Evolutionary conservation across 495 filamentous ascomycete species (phyloP), one percentile per base, ranked within the genome.

Genomic region (Talaromyces adpressus): DNA sequence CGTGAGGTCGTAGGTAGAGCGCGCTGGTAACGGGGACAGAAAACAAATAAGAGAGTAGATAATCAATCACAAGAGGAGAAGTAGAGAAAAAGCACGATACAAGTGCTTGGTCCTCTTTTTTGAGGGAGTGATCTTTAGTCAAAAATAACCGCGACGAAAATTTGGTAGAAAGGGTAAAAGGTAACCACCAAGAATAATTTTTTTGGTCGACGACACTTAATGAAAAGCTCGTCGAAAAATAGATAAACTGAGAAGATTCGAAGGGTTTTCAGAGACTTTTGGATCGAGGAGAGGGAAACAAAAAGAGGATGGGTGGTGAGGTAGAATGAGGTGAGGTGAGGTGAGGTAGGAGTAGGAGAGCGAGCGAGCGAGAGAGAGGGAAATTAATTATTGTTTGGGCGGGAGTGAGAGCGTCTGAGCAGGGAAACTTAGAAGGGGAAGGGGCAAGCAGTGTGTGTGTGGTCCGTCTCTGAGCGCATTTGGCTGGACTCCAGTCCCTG

Each of bases 171-270:
- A 63, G 45, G 53, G 54, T 62, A 57, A 57, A 53, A 57, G 20
- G 16, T 25, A 61, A 36, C 27, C 41, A 61, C 41, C 36, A 22
- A 52, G 52, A 51, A 59, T 57, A 58, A 59, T 62, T 64, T 57
- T 47, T 52, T 62, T 64, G 36, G 45, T 30, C 77, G 78, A 79
- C 78, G 77, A 80, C 73, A 79, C 78, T 79, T 81, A 81, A 74
- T 79, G 76, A 81, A 81, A 81, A 79, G 78, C 76, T 81, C 78
- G 78, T 78, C 79, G 73, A 30, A 47, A 59, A 59, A 45, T 54
- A 45, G 52, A 57, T 29, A 54, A 30, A 49, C 27, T 41, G 18
- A 30, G 14, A 30, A 51, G 9, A 52, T 30, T 53, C 62, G 62
- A 65, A 61, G 59, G 63, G 32, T 67, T 65, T 71, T 36, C 63